Evolutionary conservation across 1,284 basidiomycete species (phyloP), one percentile per base, ranked within the genome.

Genomic region (Mrakiaceae sp.): DNA sequence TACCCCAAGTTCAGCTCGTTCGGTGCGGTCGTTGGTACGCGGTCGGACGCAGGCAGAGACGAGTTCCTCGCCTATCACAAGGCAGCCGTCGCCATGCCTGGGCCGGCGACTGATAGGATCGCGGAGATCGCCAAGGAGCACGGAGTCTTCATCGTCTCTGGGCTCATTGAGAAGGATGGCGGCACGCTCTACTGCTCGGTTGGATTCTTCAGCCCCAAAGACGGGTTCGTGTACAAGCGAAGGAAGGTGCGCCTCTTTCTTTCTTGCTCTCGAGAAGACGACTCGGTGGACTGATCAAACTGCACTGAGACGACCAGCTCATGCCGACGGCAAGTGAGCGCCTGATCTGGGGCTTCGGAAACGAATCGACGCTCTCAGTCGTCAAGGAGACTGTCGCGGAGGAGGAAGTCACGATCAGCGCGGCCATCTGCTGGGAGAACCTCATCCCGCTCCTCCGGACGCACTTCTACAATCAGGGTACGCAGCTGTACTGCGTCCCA

Each of bases 341-440:
- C 42, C 73, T 86, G 4, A 81, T 88, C 12, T 89, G 87, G 87
- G 83, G 83, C 2, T 80, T 82, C 70, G 78, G 78, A 50, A 74
- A 72, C 66, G 74, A 66, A 69, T 71, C 60, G 66, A 76, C 71
- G 6, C 43, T 71, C 55, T 66, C 49, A 82, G 83, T 66, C 60
- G 69, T 62, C 39, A 67, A 46, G 54, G 11, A 64, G 60, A 63
- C 58, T 10, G 58, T 71, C 10, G 4, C 54, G 5, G 54, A 44
- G 3, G 43, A 58, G 16, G 67, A 68, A 66, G 71, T 72, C n/a
- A 66, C 81, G 69, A 72, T 87, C 6, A 82, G 83, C 10, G 82
- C 83, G 1, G 77, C 84, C 3, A 85, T 87, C 64, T 87, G 86
- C 71, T 87, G 86, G 86, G 85, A 88, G 72, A 88, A 88, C 72